phyloP scores from a whole-genome alignment of 441 rosid genomes.

The Erysimum cheiri region DNA sequence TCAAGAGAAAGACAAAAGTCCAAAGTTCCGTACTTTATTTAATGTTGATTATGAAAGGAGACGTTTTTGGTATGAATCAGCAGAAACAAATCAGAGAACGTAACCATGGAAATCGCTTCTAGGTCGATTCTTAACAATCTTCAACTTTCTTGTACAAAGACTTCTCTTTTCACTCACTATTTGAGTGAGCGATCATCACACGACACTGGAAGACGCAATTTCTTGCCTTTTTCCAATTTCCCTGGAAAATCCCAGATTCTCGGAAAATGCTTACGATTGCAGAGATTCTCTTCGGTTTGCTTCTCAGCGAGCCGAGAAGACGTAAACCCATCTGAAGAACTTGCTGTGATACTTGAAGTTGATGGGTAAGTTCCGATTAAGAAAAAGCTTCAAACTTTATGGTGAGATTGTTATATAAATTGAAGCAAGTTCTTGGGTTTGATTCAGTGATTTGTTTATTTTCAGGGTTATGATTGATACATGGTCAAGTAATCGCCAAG shows the following conservation, averaged over 20 bases:
- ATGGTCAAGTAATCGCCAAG: conserved; percentile 79
- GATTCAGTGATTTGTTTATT: neutral
- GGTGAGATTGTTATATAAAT: neutral
- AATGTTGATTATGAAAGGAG: neutral
- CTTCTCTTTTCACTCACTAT: conserved; percentile 34
- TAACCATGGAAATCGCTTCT: conserved; percentile 64
- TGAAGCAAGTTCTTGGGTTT: conserved; percentile 15
- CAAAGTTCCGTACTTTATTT: neutral
- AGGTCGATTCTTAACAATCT: conserved; percentile 53
- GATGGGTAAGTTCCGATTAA: conserved; percentile 67
- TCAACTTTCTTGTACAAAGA: conserved; percentile 36
- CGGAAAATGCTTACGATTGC: conserved; percentile 44
- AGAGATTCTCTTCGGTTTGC: conserved; percentile 50
- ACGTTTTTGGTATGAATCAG: conserved; percentile 24
- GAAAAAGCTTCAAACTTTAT: conserved; percentile 26
- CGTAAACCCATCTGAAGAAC: conserved; percentile 54
- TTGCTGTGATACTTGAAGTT: conserved; percentile 85
- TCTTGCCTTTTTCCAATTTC: conserved; percentile 41
- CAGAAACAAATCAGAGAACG: neutral
- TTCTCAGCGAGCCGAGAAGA: conserved; percentile 44
- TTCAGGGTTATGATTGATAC: conserved; percentile 87
- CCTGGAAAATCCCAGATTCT: conserved; percentile 41
- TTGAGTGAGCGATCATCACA: conserved; percentile 16
- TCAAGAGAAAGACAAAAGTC: neutral
- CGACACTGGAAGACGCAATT: conserved; percentile 31